Evolutionary conservation across 345 rosid genomes (phyloP).

Genomic region (Lepidium didymum): DNA sequence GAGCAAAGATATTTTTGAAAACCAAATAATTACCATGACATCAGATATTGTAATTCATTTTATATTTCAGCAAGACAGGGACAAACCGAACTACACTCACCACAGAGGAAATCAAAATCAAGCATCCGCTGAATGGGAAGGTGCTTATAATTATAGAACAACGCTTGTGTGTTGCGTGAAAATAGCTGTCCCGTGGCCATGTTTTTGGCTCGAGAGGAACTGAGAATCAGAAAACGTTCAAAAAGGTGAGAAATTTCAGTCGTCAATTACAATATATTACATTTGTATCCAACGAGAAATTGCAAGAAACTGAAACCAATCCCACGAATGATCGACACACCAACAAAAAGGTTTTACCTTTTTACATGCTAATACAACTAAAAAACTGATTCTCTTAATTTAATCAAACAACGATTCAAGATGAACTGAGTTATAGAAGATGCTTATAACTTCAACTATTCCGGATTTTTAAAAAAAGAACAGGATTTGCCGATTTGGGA

Average conservation of each 20-base stretch:
- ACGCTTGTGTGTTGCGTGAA: slow-evolving; percentile 77
- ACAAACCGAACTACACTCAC: slow-evolving; percentile 27
- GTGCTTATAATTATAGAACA: slow-evolving; percentile 92
- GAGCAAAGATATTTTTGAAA: neutral
- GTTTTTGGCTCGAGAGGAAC: slow-evolving; percentile 31
- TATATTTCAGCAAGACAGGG: neutral
- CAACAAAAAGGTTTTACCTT: neutral
- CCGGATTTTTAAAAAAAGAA: neutral
- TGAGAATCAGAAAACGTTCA: slow-evolving; percentile 13
- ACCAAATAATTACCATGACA: neutral
- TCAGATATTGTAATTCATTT: neutral
- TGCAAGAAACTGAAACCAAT: neutral
- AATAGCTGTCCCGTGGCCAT: slow-evolving; percentile 95
- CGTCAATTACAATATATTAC: neutral
- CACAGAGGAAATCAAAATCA: slow-evolving; percentile 97
- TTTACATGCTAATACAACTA: neutral
- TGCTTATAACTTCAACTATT: neutral
- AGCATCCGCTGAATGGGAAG: slow-evolving; percentile 99
- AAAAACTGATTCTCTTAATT: neutral
- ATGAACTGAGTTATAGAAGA: neutral
- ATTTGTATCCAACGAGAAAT: neutral
- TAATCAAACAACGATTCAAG: neutral
- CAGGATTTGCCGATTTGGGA: too few relatives aligned
- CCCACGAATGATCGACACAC: neutral
- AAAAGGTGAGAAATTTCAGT: neutral